These are phyloP conservation scores for Guyanaporus albipodus DNA, from an alignment of 768 basidiomycete genomes.

Conservation along the genomic window DNA sequence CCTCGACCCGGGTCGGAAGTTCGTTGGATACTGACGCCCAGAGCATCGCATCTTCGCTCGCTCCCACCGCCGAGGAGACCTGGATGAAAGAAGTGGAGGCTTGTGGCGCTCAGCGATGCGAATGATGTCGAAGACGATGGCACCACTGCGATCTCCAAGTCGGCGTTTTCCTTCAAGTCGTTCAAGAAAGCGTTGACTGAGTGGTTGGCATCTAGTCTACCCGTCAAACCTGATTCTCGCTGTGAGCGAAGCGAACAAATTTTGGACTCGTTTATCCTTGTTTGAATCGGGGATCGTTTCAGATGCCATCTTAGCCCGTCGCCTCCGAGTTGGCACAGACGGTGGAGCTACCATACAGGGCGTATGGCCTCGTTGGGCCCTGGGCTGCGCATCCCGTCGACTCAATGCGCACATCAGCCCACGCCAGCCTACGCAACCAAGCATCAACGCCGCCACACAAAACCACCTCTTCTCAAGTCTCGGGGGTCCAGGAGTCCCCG, in stretches of 20 bases:
- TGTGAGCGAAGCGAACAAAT: slow-evolving; percentile 24
- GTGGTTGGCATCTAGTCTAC: slow-evolving; percentile 16
- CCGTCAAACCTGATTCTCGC: slow-evolving; percentile 18
- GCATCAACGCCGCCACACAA: slow-evolving; percentile 6
- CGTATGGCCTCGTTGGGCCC: slow-evolving; percentile 31
- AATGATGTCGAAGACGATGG: slow-evolving; percentile 7
- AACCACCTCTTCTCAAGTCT: slow-evolving; percentile 19
- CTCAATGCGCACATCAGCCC: slow-evolving; percentile 27
- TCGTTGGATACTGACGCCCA: slow-evolving; percentile 25
- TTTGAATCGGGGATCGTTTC: slow-evolving; percentile 22
- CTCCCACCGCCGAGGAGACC: slow-evolving; percentile 17
- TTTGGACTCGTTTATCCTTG: slow-evolving; percentile 20
- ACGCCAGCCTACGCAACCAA: slow-evolving; percentile 19
- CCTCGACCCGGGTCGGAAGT: slow-evolving; percentile 27
- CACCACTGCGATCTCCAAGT: too few relatives aligned
- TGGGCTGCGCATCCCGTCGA: slow-evolving; percentile 27
- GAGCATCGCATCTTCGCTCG: slow-evolving; percentile 18
- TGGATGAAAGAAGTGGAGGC: slow-evolving; percentile 19
- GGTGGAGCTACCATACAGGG: slow-evolving; percentile 21
- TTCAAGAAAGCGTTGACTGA: slow-evolving; percentile 9
- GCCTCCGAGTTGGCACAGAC: slow-evolving; percentile 18
- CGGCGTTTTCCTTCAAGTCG: slow-evolving; percentile 21
- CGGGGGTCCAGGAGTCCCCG: slow-evolving; percentile 1
- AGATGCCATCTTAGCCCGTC: background rate
- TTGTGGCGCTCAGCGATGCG: slow-evolving; percentile 8